phyloP scores from a whole-genome alignment of 495 filamentous ascomycete species.

The Cryomyces antarcticus region DNA sequence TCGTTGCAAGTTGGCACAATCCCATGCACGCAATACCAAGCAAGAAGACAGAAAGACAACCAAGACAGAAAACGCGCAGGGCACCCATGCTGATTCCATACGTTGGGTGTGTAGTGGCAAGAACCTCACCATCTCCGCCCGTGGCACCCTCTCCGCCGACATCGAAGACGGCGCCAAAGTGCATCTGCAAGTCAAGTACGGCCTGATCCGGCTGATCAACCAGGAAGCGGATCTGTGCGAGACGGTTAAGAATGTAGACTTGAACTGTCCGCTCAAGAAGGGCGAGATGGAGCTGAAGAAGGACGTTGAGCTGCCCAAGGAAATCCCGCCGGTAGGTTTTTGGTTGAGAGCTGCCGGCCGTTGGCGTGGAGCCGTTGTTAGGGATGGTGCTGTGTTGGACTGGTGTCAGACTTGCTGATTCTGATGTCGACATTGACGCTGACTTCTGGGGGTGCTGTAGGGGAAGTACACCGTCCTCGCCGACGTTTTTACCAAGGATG shows the following conservation, averaged over 20 bases:
- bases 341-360: background rate
- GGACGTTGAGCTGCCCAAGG: conserved; percentile 60
- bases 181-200: conserved; percentile 75
- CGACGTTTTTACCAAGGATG: conserved; percentile 54
- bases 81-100: background rate
- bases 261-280: conserved; percentile 69
- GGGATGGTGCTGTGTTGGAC: too few species aligned
- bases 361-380: background rate
- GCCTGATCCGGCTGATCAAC: conserved; percentile 70
- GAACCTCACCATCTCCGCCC: conserved; percentile 58
- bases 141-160: conserved; percentile 43
- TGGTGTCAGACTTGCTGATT: too few species aligned
- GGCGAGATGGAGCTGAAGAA: conserved; percentile 55
- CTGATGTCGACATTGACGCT: background rate
- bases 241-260: conserved; percentile 65
- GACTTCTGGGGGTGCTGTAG: conserved; percentile 21
- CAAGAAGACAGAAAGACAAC: too few species aligned
- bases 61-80: background rate
- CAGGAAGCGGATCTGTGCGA: conserved; percentile 69
- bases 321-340: conserved; percentile 68
- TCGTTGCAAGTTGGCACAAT: background rate
- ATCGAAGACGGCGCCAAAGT: conserved; percentile 65
- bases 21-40: background rate
- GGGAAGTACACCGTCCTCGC: conserved; percentile 78
- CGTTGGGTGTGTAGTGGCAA: conserved; percentile 38